phyloP scores from a whole-genome alignment of 495 filamentous ascomycete genomes.

The Darksidea phi region DNA sequence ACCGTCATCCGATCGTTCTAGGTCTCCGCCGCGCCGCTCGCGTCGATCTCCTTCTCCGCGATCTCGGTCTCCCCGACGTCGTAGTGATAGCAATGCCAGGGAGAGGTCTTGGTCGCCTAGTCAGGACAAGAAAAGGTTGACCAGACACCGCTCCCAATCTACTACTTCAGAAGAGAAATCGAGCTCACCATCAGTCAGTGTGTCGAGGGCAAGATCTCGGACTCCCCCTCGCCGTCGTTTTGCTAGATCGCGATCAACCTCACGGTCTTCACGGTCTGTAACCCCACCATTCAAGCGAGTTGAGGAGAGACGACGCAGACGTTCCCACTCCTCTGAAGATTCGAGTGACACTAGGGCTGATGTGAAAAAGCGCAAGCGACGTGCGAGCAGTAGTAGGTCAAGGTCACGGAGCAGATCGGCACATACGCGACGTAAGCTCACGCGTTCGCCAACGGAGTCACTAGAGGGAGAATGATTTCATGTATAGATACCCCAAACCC shows the following conservation, averaged over 20 bases:
- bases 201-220: neutral
- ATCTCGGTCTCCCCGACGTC: slow-evolving; percentile 1
- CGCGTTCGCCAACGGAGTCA: neutral
- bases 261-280: slow-evolving; percentile 41
- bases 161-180: slow-evolving; percentile 45
- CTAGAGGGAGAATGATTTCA: too few species aligned
- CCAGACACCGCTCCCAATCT: slow-evolving; percentile 26
- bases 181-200: slow-evolving; percentile 62
- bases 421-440: neutral
- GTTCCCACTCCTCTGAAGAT: slow-evolving; percentile 49
- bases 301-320: slow-evolving; percentile 35
- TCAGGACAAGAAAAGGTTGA: slow-evolving; percentile 33
- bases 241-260: slow-evolving; percentile 44
- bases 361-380: slow-evolving; percentile 45
- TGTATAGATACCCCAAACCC: too few species aligned
- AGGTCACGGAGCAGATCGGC: slow-evolving; percentile 3
- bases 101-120: slow-evolving; percentile 30
- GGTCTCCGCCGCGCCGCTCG: slow-evolving; percentile 3
- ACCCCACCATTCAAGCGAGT: slow-evolving; percentile 37
- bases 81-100: slow-evolving; percentile 11
- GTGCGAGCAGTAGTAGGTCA: neutral
- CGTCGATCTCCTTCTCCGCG: too few species aligned
- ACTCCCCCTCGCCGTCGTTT: too few species aligned
- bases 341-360: slow-evolving; percentile 50
- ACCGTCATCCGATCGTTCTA: slow-evolving; percentile 5